Base-by-base conservation (phyloP, 805 yeast genomes). In the Saccharomycopsis guyanensis region DNA sequence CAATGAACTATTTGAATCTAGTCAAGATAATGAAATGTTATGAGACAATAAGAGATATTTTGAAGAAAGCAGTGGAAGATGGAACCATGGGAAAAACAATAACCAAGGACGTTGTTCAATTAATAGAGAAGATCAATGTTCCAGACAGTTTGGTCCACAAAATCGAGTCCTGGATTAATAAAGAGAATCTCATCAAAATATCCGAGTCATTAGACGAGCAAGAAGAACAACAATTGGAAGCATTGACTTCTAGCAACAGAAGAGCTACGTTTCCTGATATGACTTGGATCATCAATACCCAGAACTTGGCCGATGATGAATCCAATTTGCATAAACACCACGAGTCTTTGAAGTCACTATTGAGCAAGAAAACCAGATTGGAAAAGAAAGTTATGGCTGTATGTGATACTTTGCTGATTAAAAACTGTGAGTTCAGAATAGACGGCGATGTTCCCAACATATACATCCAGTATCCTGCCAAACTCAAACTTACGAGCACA, bases 1-100 rank as follows among this genome's bases (percentile, higher is more conserved):
- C 71, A 3, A 62, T 31, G 46, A 45, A 46, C 27, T 51, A 45
- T 36, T 36, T 51, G 16, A 40, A 16, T 19, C 33, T 51, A 20
- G 34, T 42, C 18, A 45, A 35, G 6, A 37, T 43, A 2, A 35
- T 79, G 91, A 80, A 76, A 75, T 55, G 68, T 77, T 34, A 63
- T 87, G 20, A 75, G 73, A 50, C 83, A 77, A 61, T 67, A 86
- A 66, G 83, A 80, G 46, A 79, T 54, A 86, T 93, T 4, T 83
- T 88, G 0, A 10, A 25, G 29, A 10, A 25, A 10, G 29, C 29
- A 7, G 68, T 72, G 0, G 97, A 91, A 59, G 72, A 46, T 33
- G 10, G 15, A 4, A 33, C 25, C 7, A 32, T 18, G 3, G 40
- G 43, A 20, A 23, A 29, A 5, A 13, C 27, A 24, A 61, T 58